Conservation (phyloP, 768 basidiomycete genomes). For the Tremella fuciformis region DNA sequence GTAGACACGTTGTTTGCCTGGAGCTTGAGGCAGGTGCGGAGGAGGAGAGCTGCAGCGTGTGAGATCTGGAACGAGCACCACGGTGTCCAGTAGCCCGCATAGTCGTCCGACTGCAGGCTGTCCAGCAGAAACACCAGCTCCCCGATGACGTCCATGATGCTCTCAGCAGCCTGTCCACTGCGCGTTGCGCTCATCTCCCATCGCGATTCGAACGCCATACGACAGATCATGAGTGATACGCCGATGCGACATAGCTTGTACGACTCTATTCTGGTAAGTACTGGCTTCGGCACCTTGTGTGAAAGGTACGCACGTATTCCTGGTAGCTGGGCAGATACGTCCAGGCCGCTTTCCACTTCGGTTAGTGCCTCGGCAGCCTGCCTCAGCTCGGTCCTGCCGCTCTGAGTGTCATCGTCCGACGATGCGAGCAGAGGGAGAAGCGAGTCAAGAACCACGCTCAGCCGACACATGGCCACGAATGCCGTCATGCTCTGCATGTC, state of each 20-base stretch:
- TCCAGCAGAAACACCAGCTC: background rate
- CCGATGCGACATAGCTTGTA: slow-evolving; percentile 1
- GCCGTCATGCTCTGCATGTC: background rate
- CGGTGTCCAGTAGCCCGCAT: background rate
- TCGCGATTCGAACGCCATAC: background rate
- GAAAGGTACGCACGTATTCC: background rate
- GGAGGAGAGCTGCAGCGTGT: background rate
- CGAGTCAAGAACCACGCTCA: background rate
- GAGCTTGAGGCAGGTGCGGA: background rate
- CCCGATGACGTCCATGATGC: background rate
- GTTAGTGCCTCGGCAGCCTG: background rate
- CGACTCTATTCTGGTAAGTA: slow-evolving; percentile 1
- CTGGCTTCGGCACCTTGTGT: background rate
- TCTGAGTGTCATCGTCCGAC: background rate
- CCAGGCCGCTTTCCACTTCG: background rate
- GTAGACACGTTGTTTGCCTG: background rate
- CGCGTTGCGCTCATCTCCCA: background rate
- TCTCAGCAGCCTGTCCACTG: background rate
- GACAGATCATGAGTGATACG: background rate
- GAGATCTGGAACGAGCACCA: slow-evolving; percentile 4
- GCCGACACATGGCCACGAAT: slow-evolving; percentile 2
- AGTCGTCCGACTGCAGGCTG: background rate
- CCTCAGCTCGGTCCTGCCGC: background rate
- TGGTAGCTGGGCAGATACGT: background rate
- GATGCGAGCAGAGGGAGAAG: background rate